Percentiles rank a stretch among this genome's conserved stretches.
These are phyloP conservation scores for Annulohypoxylon maeteangense DNA, from an alignment of 495 filamentous ascomycete species.

Conservation along the genomic window DNA sequence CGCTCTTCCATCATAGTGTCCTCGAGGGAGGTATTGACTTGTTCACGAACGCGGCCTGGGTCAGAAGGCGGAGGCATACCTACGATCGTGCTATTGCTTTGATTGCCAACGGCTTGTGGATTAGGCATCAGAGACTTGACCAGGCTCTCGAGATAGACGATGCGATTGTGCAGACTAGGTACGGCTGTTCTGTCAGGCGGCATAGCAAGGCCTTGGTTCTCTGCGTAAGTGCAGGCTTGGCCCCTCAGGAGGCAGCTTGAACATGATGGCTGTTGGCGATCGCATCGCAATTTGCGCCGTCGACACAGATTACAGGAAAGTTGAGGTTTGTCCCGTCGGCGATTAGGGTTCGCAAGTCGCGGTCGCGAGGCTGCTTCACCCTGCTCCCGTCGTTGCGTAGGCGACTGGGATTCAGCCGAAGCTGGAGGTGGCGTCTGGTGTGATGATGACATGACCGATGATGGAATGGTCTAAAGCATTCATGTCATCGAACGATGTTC, in stretches of 20 bases:
- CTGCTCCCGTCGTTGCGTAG: slow-evolving; percentile 4
- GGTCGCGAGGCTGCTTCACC: not conserved
- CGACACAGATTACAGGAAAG: slow-evolving; percentile 12
- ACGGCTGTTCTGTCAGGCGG: not conserved
- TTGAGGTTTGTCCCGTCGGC: slow-evolving; percentile 1
- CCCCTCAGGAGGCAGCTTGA: slow-evolving; percentile 4
- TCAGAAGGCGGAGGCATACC: not conserved
- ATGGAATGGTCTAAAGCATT: not conserved
- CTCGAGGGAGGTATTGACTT: not conserved
- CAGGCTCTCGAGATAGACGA: slow-evolving; percentile 6
- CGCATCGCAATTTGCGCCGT: slow-evolving; percentile 11
- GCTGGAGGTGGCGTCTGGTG: not conserved
- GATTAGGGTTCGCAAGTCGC: slow-evolving; percentile 1
- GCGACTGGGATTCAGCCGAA: slow-evolving; percentile 3
- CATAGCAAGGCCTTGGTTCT: slow-evolving; percentile 4
- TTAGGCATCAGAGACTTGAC: slow-evolving; percentile 9
- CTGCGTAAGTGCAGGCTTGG: not conserved
- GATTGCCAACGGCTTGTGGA: not conserved
- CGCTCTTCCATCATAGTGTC: not conserved
- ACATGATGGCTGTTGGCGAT: slow-evolving; percentile 12
- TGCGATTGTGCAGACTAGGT: slow-evolving; percentile 8
- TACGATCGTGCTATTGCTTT: not conserved
- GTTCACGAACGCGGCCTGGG: not conserved
- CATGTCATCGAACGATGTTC: slow-evolving; percentile 4
- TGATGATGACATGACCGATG: slow-evolving; percentile 3